These are phyloP conservation scores for Elymus sibiricus DNA, from an alignment of 176 grass and related monocot genomes.

Conservation along the genomic window DNA sequence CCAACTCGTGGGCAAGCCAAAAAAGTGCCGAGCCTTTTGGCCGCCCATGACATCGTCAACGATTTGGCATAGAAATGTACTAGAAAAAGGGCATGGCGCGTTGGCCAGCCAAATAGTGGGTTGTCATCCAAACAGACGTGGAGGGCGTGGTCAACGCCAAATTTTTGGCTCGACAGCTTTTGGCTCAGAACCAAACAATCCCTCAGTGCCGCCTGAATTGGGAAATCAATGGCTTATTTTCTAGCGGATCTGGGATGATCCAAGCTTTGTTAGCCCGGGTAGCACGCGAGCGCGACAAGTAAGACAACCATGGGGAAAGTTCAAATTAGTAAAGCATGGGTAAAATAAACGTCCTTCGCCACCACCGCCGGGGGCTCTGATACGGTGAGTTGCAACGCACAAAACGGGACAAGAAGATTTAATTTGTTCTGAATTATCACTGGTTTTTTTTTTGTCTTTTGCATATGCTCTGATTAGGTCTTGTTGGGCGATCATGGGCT, in stretches of 20 bases:
- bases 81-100: too few species aligned
- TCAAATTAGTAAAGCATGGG: neutral
- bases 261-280: neutral
- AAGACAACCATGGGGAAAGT: too few species aligned
- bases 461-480: neutral
- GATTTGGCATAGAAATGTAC: too few species aligned
- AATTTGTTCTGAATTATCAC: neutral
- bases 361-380: neutral
- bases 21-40: too few species aligned
- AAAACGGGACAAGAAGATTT: neutral
- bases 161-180: too few species aligned
- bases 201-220: neutral
- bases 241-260: neutral
- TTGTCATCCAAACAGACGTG: too few species aligned
- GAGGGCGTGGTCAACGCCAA: too few species aligned
- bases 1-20: too few species aligned
- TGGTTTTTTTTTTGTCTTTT: neutral
- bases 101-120: too few species aligned
- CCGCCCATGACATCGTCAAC: too few species aligned
- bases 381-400: too few species aligned
- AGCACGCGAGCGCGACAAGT: neutral
- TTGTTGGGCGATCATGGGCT: neutral
- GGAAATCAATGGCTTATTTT: neutral
- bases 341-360: neutral
- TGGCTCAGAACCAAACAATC: too few species aligned